These are phyloP conservation scores for Exophiala mesophila DNA, from an alignment of 2,329 filamentous ascomycete genomes.

Conservation along the genomic window DNA sequence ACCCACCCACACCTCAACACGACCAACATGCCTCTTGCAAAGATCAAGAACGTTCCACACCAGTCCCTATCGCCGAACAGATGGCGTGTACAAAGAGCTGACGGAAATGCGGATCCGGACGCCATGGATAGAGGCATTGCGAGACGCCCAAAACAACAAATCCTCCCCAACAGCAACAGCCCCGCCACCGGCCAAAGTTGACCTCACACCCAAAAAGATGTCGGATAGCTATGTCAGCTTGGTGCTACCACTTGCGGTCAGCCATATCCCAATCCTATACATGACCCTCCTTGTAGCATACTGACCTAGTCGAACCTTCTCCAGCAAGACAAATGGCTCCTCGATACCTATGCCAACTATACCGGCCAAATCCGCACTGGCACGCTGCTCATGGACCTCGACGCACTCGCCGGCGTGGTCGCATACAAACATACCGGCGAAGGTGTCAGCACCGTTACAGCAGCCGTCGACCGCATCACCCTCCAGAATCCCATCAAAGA, in stretches of 20 bases:
- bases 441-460: slow-evolving; percentile 58
- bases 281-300: not conserved
- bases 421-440: slow-evolving; percentile 69
- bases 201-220: slow-evolving; percentile 64
- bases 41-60: not conserved
- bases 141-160: slow-evolving; percentile 35
- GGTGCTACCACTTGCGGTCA: slow-evolving; percentile 36
- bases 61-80: not conserved
- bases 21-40: not conserved
- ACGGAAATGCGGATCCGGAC: slow-evolving; percentile 57
- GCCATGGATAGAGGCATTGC: slow-evolving; percentile 65
- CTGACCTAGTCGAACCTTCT: slow-evolving; percentile 44
- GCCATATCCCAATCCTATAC: not conserved
- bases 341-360: slow-evolving; percentile 73
- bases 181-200: slow-evolving; percentile 41
- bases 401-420: slow-evolving; percentile 70
- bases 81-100: slow-evolving; percentile 29
- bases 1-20: not conserved
- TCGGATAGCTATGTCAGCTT: slow-evolving; percentile 65
- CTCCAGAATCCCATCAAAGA: slow-evolving; percentile 69
- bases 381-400: slow-evolving; percentile 73
- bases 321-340: slow-evolving; percentile 68
- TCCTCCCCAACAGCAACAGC: slow-evolving; percentile 21
- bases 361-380: slow-evolving; percentile 69
- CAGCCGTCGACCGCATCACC: slow-evolving; percentile 59